Evolutionary conservation across 2,329 filamentous ascomycete genomes (phyloP).

Genomic region (Diplodia seriata): DNA sequence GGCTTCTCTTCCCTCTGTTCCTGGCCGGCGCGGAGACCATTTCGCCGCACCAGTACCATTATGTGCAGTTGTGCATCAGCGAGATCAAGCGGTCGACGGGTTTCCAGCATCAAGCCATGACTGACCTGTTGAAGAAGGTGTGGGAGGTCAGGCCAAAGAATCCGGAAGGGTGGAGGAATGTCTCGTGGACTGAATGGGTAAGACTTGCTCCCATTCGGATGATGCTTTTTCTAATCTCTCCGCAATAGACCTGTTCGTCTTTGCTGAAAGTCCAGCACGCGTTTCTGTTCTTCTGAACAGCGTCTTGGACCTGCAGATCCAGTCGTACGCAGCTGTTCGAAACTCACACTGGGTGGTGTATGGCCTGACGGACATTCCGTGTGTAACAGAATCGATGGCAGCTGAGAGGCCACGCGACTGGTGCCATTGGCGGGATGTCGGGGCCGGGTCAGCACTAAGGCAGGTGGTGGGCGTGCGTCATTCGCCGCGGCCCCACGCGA

Average conservation of each 20-base stretch:
- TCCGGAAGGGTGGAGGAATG: constrained; percentile 9
- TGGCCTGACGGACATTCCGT: not conserved
- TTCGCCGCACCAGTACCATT: constrained; percentile 36
- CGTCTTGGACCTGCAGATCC: not conserved
- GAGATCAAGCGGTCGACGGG: constrained; percentile 34
- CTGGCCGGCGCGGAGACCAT: constrained; percentile 35
- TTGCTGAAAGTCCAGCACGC: constrained; percentile 35
- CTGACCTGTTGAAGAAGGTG: constrained; percentile 32
- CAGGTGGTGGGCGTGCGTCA: not conserved
- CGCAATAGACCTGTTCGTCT: constrained; percentile 32
- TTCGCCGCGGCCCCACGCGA: constrained; percentile 1
- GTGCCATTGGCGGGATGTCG: not conserved
- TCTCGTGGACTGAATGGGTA: constrained; percentile 37
- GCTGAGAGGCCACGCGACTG: not conserved
- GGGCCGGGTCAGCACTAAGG: constrained; percentile 5
- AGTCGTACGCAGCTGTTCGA: not conserved
- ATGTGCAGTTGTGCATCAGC: constrained; percentile 34
- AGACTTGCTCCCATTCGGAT: not conserved
- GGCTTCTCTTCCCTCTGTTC: constrained; percentile 36
- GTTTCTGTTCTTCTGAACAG: constrained; percentile 35
- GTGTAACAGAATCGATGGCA: not conserved
- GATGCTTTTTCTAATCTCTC: not conserved
- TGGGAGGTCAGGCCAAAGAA: constrained; percentile 33
- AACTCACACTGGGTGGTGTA: not conserved
- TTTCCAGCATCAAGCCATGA: constrained; percentile 33